Base-by-base conservation (phyloP, 2,329 filamentous ascomycete genomes). In the Thyridium curvatum region DNA sequence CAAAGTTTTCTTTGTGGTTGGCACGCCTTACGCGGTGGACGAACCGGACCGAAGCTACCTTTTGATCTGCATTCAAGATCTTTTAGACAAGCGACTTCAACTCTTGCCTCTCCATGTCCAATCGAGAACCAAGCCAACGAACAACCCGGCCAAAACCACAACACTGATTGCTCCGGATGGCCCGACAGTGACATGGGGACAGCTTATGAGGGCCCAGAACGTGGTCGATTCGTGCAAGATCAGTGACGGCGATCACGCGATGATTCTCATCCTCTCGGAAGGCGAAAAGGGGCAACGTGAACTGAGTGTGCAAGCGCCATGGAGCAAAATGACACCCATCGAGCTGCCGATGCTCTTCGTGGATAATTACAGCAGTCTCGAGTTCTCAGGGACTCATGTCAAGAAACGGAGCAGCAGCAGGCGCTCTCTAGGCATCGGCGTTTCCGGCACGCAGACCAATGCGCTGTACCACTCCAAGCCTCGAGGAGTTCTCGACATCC, bases 171-270 rank as follows among this genome's bases (percentile, higher is more conserved):
- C 60, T 3, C 46, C 60, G 6, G 57, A 61, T 32, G 62, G 61
- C 18, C 61, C 65, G 14, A 62, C 62, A 18, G 61, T 80, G 21
- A 60, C 59, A 0, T 66, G 64, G 28, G 66, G 72, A 2, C 68
- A 77, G 36, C 62, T 73, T 26, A 69, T 74, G 38, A 74, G 79
- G 50, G 79, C 78, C 8, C 72, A 83, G 40, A 80, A 79, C 45
- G 78, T 90, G 13, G 72, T 81, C 18, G 85, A 89, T 60, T 84
- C 82, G 7, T 86, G 82, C 58, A 84, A 79, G 50, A 59, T 90
- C 32, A 67, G 71, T 4, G 84, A 90, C 55, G 80, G 80, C 2
- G 67, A 72, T 18, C 68, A 84, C 39, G 78, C 81, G 26, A 79
- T 81, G 46, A 82, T 90, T 37, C 62, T 89, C 3, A 78, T 86